A percentile compares a stretch with the other conserved stretches of the same genome.
phyloP scores from a whole-genome alignment of 169 alveolate genomes.

The Plasmodium inui region DNA sequence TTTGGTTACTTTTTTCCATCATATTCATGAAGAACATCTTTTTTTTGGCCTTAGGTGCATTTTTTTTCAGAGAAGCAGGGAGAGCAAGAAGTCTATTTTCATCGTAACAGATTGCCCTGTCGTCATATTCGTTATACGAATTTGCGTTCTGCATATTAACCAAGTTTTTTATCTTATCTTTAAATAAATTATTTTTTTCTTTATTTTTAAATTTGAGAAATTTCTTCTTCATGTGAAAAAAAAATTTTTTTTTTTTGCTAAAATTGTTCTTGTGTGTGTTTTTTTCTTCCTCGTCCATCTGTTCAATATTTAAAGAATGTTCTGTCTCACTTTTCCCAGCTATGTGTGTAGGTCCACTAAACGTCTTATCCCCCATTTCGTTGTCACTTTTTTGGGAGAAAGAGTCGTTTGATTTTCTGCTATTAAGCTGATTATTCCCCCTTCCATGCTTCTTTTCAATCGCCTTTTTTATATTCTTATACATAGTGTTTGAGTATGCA shows the following conservation, averaged over 20 bases:
- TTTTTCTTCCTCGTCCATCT: not conserved
- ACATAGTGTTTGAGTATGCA: not conserved
- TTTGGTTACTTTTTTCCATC: slow-evolving; percentile 25
- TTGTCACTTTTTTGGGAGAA: slow-evolving; percentile 10
- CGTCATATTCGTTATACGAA: slow-evolving; percentile 11
- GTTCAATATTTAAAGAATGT: not conserved
- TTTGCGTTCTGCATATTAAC: not conserved
- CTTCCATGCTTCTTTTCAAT: not conserved
- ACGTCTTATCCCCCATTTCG: not conserved
- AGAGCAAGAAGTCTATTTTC: not conserved
- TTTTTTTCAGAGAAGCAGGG: not conserved
- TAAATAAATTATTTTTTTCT: slow-evolving; percentile 32
- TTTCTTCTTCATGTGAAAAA: slow-evolving; percentile 39
- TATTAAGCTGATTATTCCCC: not conserved
- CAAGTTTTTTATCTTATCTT: slow-evolving; percentile 19
- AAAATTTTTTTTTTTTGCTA: slow-evolving; percentile 25
- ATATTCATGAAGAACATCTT: not conserved
- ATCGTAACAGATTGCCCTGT: not conserved
- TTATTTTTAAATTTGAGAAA: slow-evolving; percentile 48
- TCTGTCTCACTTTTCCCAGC: not conserved
- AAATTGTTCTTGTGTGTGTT: not conserved
- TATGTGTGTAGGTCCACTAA: not conserved
- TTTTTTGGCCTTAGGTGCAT: slow-evolving; percentile 1
- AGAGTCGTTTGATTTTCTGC: not conserved
- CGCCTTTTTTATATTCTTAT: not conserved